Evolutionary conservation across 1,284 basidiomycete species (phyloP).

Genomic region (Marasmius oreades): DNA sequence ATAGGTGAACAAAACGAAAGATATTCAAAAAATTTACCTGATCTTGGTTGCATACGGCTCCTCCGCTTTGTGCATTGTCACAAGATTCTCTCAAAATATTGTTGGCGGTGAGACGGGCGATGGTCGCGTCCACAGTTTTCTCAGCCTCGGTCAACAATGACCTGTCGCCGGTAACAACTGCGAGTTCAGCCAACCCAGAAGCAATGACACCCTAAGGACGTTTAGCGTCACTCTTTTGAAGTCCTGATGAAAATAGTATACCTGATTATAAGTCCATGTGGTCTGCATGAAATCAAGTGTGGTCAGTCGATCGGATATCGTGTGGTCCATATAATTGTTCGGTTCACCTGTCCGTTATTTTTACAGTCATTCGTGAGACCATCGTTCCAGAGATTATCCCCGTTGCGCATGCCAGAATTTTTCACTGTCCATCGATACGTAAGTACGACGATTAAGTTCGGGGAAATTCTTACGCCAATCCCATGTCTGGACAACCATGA

Average conservation of each 20-base stretch:
- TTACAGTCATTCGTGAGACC: constrained; percentile 38
- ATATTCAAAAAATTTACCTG: constrained; percentile 31
- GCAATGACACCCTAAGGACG: constrained; percentile 43
- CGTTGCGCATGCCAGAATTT: constrained; percentile 46
- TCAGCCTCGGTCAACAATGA: constrained; percentile 44
- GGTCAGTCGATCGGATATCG: neutral
- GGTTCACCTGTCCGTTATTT: constrained; percentile 43
- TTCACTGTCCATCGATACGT: constrained; percentile 29
- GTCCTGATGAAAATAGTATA: constrained; percentile 14
- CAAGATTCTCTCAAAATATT: constrained; percentile 48
- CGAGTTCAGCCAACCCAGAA: constrained; percentile 45
- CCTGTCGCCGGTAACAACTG: constrained; percentile 34
- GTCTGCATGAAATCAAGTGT: constrained; percentile 34
- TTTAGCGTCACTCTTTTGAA: neutral
- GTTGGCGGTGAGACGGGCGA: constrained; percentile 33
- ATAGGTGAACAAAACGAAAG: neutral
- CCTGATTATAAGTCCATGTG: constrained; percentile 56
- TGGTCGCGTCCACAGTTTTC: constrained; percentile 49
- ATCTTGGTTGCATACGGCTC: constrained; percentile 41
- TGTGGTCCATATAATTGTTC: neutral
- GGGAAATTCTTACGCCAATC: constrained; percentile 37
- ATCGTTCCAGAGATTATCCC: constrained; percentile 47
- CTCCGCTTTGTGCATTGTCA: constrained; percentile 38
- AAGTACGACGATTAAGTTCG: neutral
- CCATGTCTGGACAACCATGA: constrained; percentile 30